Base-by-base conservation (phyloP, 441 rosid species). In the Eruca vesicaria region DNA sequence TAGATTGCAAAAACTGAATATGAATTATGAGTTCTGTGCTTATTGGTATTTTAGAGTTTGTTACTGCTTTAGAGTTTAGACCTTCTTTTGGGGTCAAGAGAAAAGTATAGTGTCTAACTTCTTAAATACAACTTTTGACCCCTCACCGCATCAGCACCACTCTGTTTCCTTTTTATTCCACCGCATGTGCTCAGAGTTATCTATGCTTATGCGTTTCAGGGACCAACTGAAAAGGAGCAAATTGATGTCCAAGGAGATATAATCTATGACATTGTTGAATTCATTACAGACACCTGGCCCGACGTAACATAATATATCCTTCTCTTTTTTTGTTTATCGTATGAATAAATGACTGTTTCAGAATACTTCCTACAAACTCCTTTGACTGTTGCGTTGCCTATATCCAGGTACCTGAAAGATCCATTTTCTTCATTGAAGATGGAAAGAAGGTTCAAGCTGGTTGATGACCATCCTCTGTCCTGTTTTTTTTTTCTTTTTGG, bases 181-280 rank as follows among this genome's bases (percentile, higher is more conserved):
- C 66, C 32, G 11, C 68, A 9, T 48, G 14, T n/a, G 53, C 69
- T 71, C 6, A 14, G 50, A 9, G 11, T 69, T 73, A 31, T 72
- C 21, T 56, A 11, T 33, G 10, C 66, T 70, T 68, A 23, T 69
- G 65, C 14, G 59, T 65, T 70, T 63, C 77, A 93, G 98, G 98
- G 96, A 66, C 98, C 97, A 35, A 93, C 96, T 62, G 98, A 93
- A 16, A 93, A 91, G 84, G 98, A 93, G 79, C 98, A 93, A 69
- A 91, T 93, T 71, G 98, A 93, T 73, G 97, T 94, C 63, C 96
- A 94, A 88, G 97, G 98, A 76, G 97, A 94, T 83, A 91, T 94
- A 72, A 77, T 91, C 15, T 88, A 83, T 62, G 96, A 90, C 58
- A 85, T 90, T 57, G 94, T 94, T 85, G 96, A 91, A 43, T 91